Evolutionary conservation across 176 grass and related monocot species (phyloP).

Genomic region (Guadua angustifolia): DNA sequence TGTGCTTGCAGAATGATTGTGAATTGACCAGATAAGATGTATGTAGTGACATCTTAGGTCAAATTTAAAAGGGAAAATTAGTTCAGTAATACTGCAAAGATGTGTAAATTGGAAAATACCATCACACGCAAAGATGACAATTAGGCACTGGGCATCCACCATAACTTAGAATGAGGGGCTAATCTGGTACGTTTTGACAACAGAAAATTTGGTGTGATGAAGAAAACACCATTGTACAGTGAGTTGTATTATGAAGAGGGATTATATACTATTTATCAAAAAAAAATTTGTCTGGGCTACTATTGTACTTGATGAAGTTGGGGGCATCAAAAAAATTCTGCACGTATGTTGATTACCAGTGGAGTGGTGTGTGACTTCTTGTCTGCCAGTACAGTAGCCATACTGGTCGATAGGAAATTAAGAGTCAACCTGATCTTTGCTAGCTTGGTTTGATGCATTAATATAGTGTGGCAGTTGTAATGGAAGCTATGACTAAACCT

Average conservation of each 20-base stretch:
- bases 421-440: constrained; percentile 1
- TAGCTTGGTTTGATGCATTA: constrained; percentile 7
- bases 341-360: background rate
- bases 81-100: background rate
- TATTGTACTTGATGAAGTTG: constrained; percentile 1
- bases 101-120: background rate
- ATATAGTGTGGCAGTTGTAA: background rate
- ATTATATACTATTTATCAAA: background rate
- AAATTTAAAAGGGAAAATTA: constrained; percentile 21
- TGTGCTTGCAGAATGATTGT: constrained; percentile 13
- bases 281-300: background rate
- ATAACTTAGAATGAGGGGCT: background rate
- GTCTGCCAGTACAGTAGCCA: background rate
- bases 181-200: constrained; percentile 1
- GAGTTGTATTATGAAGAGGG: constrained; percentile 23
- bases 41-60: background rate
- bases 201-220: background rate
- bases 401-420: constrained; percentile 4
- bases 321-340: background rate
- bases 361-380: background rate
- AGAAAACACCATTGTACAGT: background rate
- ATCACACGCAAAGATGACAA: background rate
- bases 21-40: background rate
- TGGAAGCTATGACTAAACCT: constrained; percentile 21
- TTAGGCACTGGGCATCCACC: background rate